A percentile compares a stretch with the other conserved stretches of the same genome.
phyloP scores from a whole-genome alignment of 768 basidiomycete species.

The Suillus plorans region DNA sequence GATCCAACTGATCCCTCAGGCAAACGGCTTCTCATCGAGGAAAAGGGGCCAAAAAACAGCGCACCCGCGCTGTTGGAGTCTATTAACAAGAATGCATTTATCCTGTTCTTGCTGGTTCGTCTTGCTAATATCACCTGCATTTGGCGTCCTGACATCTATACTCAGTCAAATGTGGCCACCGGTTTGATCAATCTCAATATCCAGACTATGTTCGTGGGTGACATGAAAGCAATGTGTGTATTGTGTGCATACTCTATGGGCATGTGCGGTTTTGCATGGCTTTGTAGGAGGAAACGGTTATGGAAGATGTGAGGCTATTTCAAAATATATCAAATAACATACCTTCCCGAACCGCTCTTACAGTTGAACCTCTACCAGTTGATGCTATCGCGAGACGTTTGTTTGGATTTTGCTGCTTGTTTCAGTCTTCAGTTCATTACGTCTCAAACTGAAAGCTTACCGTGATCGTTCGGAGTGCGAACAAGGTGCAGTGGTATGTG shows the following conservation, averaged over 20 bases:
- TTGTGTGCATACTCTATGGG: conserved; percentile 58
- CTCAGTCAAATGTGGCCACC: conserved; percentile 83
- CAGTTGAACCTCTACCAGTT: not conserved
- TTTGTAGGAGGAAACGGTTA: conserved; percentile 34
- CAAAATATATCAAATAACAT: not conserved
- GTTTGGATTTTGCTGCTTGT: not conserved
- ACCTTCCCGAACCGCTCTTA: not conserved
- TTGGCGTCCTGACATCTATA: conserved; percentile 1
- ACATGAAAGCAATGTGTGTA: conserved; percentile 57
- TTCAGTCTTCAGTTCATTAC: not conserved
- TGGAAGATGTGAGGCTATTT: conserved; percentile 24
- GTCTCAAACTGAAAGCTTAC: not conserved
- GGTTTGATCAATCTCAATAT: conserved; percentile 81
- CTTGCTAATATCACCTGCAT: not conserved
- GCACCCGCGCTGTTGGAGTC: conserved; percentile 68
- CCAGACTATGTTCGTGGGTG: conserved; percentile 74
- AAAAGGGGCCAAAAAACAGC: conserved; percentile 18
- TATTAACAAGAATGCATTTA: conserved; percentile 78
- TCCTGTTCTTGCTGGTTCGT: conserved; percentile 80
- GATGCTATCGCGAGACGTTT: too few species aligned
- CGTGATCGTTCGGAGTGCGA: not conserved
- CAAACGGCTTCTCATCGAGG: conserved; percentile 25
- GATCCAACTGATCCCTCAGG: conserved; percentile 22
- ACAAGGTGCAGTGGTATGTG: not conserved
- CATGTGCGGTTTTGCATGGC: conserved; percentile 68